Conservation (phyloP, 106 monocot genomes). For the Dendrobium chrysotoxum region DNA sequence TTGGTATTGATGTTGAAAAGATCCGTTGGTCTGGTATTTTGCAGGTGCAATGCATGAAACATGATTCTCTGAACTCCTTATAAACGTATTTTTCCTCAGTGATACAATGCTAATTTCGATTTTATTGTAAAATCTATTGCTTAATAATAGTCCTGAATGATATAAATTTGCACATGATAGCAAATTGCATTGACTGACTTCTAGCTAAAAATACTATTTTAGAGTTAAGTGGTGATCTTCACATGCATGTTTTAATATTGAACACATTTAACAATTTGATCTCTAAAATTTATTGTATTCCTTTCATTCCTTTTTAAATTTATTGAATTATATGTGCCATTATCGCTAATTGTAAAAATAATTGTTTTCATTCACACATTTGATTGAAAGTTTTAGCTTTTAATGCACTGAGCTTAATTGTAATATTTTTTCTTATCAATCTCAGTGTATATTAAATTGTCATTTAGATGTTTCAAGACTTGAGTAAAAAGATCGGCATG, state of each 20-base stretch:
- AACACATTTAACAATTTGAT: background rate
- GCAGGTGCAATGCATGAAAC: conserved; percentile 35
- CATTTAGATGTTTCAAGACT: no score
- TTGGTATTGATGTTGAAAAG: conserved; percentile 63
- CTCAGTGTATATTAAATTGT: no score
- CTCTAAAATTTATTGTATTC: background rate
- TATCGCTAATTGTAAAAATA: no score
- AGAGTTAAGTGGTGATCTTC: background rate
- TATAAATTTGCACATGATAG: background rate
- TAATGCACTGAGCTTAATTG: no score
- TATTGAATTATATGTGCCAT: background rate
- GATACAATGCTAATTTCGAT: background rate
- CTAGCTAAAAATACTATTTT: background rate
- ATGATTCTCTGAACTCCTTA: background rate
- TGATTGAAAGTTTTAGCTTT: no score
- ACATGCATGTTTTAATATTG: background rate
- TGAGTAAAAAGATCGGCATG: no score
- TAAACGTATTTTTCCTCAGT: background rate
- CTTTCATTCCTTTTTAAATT: background rate
- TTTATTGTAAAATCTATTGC: background rate
- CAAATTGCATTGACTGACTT: background rate
- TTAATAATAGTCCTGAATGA: background rate
- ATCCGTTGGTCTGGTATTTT: conserved; percentile 80
- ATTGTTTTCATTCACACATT: no score
- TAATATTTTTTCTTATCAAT: no score